phyloP scores from a whole-genome alignment of 2,329 filamentous ascomycete species.

The Coleophoma crateriformis region DNA sequence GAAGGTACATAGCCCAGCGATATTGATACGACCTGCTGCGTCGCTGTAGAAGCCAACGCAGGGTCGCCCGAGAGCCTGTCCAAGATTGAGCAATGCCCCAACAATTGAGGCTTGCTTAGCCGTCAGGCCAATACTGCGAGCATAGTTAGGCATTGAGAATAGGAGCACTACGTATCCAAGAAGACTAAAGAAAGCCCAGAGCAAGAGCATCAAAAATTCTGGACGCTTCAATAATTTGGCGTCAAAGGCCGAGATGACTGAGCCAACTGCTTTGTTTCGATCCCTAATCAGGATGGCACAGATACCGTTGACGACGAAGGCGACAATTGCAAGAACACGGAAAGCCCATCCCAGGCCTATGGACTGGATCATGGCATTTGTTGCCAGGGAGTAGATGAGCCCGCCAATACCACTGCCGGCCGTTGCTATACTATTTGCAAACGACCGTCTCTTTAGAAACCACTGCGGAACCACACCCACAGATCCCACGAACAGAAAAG shows the following conservation, averaged over 20 bases:
- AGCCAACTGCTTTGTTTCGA: conserved; percentile 65
- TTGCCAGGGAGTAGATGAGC: conserved; percentile 44
- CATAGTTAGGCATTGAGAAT: conserved; percentile 72
- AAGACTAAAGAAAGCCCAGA: conserved; percentile 66
- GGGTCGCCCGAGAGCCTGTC: conserved; percentile 59
- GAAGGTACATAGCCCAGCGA: conserved; percentile 61
- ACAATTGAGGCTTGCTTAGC: conserved; percentile 64
- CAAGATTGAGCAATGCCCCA: conserved; percentile 67
- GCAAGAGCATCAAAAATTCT: conserved; percentile 60
- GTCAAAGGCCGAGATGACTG: conserved; percentile 64
- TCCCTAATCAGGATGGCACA: conserved; percentile 63
- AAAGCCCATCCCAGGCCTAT: conserved; percentile 52
- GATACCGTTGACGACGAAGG: conserved; percentile 57
- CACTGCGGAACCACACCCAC: conserved; percentile 55
- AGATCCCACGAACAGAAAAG: conserved; percentile 67
- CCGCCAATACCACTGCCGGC: conserved; percentile 70
- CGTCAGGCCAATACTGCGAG: conserved; percentile 59
- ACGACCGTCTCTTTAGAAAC: conserved; percentile 48
- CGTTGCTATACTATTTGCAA: conserved; percentile 60
- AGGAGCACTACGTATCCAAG: conserved; percentile 72
- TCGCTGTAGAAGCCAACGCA: conserved; percentile 70
- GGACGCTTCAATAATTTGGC: conserved; percentile 51
- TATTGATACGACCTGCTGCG: conserved; percentile 64
- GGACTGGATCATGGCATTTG: conserved; percentile 48
- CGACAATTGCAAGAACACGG: conserved; percentile 46